Evolutionary conservation across 2,329 filamentous ascomycete species (phyloP), one percentile per base, ranked within the genome.

Genomic region (Colletotrichum graminicola): DNA sequence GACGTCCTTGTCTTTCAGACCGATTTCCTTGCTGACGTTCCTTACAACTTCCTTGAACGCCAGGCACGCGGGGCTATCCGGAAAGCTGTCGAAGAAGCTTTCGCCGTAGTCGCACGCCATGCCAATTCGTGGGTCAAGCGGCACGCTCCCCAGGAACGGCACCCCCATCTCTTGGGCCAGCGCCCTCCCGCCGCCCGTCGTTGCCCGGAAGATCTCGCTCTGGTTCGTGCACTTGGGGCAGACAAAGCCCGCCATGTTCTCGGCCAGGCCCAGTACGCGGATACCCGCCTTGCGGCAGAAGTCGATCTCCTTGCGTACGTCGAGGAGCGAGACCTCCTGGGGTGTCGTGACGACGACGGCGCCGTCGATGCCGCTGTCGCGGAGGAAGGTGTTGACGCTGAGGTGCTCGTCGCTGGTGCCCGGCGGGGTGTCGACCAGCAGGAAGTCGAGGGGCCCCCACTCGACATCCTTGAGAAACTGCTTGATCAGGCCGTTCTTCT

Each of bases 401-500:
- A 99, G 84, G 82, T 99, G 96, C 83, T 99, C 96, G 79, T 99
- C 96, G 71, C 91, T 94, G 2, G 96, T 99, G 23, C 96, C 96
- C 0, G 96, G 96, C 1, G 97, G 96, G 1, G 96, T 99, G 80
- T 99, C 96, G 14, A 98, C 94, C 62, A 99, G 87, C 70, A 99
- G 79, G 75, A 95, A 97, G 78, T 99, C 96, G 81, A 98, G 85
- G 72, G 97, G 93, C 12, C 96, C 96, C 96, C 97, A 99, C 79
- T 97, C 94, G 8, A 99, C 96, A 78, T 99, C 97, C 84, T 97
- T 98, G 62, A 99, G 83, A 76, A 99, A 99, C 80, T 97, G 93
- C 85, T 99, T 99, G 79, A 99, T 98, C 68, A 99, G 84, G 0
- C 96, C 96, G 78, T 98, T 99, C 88, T 99, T 99, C 88, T 99